Evolutionary conservation across 345 rosid genomes (phyloP), one percentile per base, ranked within the genome.

Genomic region (Excoecaria agallocha): DNA sequence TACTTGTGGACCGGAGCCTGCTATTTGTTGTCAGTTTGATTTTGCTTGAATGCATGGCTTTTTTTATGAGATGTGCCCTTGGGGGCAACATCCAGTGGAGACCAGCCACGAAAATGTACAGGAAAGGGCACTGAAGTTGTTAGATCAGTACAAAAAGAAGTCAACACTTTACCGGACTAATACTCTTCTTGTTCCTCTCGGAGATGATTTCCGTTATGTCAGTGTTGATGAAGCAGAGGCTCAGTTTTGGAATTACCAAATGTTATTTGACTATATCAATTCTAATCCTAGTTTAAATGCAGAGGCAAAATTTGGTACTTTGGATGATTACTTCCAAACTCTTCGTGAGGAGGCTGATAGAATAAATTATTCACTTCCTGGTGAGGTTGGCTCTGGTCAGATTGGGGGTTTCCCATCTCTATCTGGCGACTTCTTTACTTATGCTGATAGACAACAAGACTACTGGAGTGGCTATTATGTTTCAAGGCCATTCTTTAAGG

Each of bases 401-500:
- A 72, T 95, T 76, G 89, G 71, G 48, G 98, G 99, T 70, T 95
- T 95, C 84, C 98, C 99, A 76, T 95, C 99, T 76, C 87, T 95
- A 19, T 87, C 96, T 10, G 99, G 99, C 49, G 99, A 95, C 77
- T 95, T 95, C 85, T 95, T 95, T 81, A 95, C 99, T 64, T 95
- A 95, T 74, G 86, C 99, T 64, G 99, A 95, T 77, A 80, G 98
- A 79, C 84, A 95, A 70, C 91, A 91, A 72, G 98, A 95, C 81
- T 93, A 95, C 71, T 93, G 99, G 99, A 95, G 99, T 83, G 99
- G 99, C 68, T 95, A 95, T 85, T 95, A 95, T 75, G 96, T 93
- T 58, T 95, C 99, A 52, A 90, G 99, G 77, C 99, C 99, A 61
- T 93, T 95, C 78, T 95, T 95, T 77, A 95, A 95, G 87, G 98